These are phyloP conservation scores for Aaosphaeria arxii DNA, from an alignment of 2,329 filamentous ascomycete genomes.

Conservation along the genomic window DNA sequence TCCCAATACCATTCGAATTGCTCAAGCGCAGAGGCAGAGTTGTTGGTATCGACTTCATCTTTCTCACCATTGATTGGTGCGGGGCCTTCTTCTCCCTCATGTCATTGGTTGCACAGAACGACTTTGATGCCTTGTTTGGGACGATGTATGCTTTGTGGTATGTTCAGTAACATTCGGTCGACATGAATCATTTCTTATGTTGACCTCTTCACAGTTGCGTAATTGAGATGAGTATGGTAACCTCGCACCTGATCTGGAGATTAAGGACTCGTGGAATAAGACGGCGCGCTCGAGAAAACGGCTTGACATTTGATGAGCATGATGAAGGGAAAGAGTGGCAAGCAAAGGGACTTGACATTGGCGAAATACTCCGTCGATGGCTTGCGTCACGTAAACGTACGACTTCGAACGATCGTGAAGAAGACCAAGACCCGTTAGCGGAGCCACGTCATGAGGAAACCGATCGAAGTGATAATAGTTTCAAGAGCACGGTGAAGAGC, in stretches of 20 bases:
- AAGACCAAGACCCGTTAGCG: too few relatives aligned
- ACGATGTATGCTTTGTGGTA: conserved; percentile 55
- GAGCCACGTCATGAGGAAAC: too few relatives aligned
- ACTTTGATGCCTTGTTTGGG: conserved; percentile 58
- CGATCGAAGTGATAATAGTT: too few relatives aligned
- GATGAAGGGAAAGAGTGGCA: conserved; percentile 42
- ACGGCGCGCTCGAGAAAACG: conserved; percentile 39
- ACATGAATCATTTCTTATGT: too few relatives aligned
- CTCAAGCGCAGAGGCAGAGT: conserved; percentile 59
- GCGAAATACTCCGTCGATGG: conserved; percentile 4
- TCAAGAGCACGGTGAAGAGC: too few relatives aligned
- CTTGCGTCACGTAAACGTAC: too few relatives aligned
- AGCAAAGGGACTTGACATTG: conserved; percentile 16
- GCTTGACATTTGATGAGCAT: conserved; percentile 46
- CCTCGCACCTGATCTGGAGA: conserved; percentile 56
- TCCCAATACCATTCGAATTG: conserved; percentile 59
- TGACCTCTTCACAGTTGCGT: conserved; percentile 32
- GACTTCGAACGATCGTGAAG: too few relatives aligned
- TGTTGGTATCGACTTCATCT: conserved; percentile 56
- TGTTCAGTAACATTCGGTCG: too few relatives aligned
- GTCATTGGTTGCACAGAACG: conserved; percentile 55
- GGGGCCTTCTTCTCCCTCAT: conserved; percentile 62
- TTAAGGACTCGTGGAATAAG: conserved; percentile 50
- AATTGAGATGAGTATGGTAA: conserved; percentile 57
- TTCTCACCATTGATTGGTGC: conserved; percentile 56